Evolutionary conservation across 345 rosid genomes (phyloP).

Genomic region (Camelina sativa): DNA sequence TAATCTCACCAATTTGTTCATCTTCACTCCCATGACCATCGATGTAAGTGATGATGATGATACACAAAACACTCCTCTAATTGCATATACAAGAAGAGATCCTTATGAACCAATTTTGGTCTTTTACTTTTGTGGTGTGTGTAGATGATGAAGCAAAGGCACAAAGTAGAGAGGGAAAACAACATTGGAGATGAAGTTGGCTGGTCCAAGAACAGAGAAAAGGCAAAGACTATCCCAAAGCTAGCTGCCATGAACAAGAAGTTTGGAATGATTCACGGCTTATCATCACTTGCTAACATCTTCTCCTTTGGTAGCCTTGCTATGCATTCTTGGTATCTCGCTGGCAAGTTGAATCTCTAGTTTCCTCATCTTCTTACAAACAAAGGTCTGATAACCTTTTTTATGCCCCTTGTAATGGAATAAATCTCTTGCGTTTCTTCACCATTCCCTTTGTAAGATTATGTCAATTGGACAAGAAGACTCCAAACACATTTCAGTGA

Average conservation of each 20-base stretch:
- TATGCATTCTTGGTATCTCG: constrained; percentile 96
- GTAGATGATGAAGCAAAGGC: constrained; percentile 98
- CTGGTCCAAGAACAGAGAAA: constrained; percentile 86
- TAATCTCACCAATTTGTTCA: constrained; percentile 82
- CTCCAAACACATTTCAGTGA: background rate
- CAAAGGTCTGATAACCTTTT: constrained; percentile 28
- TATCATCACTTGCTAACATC: constrained; percentile 92
- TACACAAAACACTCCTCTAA: background rate
- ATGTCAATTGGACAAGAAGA: background rate
- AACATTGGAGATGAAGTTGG: constrained; percentile 83
- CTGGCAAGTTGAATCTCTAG: constrained; percentile 84
- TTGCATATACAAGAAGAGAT: background rate
- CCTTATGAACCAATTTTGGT: background rate
- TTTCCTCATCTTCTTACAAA: background rate
- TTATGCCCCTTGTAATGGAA: constrained; percentile 5
- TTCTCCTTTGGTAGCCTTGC: constrained; percentile 94
- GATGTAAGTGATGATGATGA: constrained; percentile 51
- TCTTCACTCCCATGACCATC: constrained; percentile 94
- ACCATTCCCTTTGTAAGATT: constrained; percentile 19
- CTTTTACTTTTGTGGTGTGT: constrained; percentile 19
- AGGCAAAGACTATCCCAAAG: constrained; percentile 79
- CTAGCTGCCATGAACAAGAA: constrained; percentile 98
- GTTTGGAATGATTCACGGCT: constrained; percentile 98
- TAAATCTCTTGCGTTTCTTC: constrained; percentile 17
- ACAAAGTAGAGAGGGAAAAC: constrained; percentile 85